Base-by-base conservation (phyloP, 2,329 filamentous ascomycete species). In the Apiospora kogelbergensis region DNA sequence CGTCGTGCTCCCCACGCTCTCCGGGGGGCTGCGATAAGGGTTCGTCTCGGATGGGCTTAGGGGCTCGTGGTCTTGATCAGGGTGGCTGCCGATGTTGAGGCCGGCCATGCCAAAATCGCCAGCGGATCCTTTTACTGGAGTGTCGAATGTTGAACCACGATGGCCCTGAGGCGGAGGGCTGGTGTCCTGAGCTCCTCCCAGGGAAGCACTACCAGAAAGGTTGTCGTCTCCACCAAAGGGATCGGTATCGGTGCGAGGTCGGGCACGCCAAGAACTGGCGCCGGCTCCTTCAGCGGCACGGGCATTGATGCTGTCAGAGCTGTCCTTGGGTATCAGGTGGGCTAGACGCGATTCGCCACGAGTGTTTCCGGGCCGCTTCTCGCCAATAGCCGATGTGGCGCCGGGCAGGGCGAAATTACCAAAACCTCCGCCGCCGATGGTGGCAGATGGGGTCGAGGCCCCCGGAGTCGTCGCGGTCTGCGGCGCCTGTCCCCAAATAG, bases 21-120 rank as follows among this genome's bases (percentile, higher is more conserved):
- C 91, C 92, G 9, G 92, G 89, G 96, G 96, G 78, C 95, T 98
- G 72, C 95, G 93, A 78, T 96, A 99, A 1, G 96, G 96, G 77
- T 99, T 99, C 3, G 96, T 98, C 76, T 97, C 93, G 0, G 95
- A 96, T 13, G 96, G 96, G 78, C 95, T 98, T 76, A 93, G 88
- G 0, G 93, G 91, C 69, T 94, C 93, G 72, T 90, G 85, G n/a
- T 85, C 84, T 57, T 79, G 82, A 68, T 89, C 86, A 45, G 88
- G 85, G 65, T 89, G 84, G 66, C 85, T 85, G 79, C 78, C 89
- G 76, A 84, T 85, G 80, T 81, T 87, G 74, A 87, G 84, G 74
- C 88, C 87, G 17, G 87, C 82, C 86, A 91, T 89, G 60, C 89
- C 88, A 74, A 91, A 89, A 70, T 91, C 89, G 48, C 84, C 81